Percentiles rank a stretch among this genome's conserved stretches.
phyloP scores from a whole-genome alignment of 495 filamentous ascomycete genomes.

The Jackrogersella minutella region DNA sequence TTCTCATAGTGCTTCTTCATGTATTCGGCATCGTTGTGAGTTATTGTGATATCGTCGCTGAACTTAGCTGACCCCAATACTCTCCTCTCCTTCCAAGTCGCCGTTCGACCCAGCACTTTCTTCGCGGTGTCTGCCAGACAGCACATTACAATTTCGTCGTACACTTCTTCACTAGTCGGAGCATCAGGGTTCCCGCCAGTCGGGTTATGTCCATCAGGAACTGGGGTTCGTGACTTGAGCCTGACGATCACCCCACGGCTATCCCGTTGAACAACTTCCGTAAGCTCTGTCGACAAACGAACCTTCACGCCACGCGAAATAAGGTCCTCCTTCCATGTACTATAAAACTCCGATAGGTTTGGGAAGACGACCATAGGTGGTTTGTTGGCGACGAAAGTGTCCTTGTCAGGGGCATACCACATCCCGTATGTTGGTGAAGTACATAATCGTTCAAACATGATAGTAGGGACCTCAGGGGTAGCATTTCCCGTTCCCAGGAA shows the following conservation, averaged over 20 bases:
- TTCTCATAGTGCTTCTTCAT: conserved; percentile 81
- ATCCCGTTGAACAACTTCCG: conserved; percentile 62
- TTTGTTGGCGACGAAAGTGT: conserved; percentile 69
- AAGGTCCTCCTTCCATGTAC: conserved; percentile 70
- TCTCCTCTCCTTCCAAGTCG: conserved; percentile 69
- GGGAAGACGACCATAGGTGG: conserved; percentile 87
- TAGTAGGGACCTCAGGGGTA: conserved; percentile 76
- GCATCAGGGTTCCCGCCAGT: conserved; percentile 49
- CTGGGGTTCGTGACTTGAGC: conserved; percentile 38
- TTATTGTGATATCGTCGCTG: conserved; percentile 85
- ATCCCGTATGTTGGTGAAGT: conserved; percentile 76
- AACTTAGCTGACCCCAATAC: conserved; percentile 80
- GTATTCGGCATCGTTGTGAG: conserved; percentile 78
- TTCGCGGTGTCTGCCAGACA: conserved; percentile 79
- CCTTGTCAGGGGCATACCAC: conserved; percentile 73
- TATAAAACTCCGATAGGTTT: conserved; percentile 75
- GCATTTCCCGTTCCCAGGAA: conserved; percentile 84
- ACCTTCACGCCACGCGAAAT: conserved; percentile 68
- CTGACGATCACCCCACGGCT: conserved; percentile 65
- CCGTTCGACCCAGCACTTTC: conserved; percentile 67
- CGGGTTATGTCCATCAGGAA: conserved; percentile 47
- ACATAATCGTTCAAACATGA: conserved; percentile 78
- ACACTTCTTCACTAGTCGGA: conserved; percentile 53
- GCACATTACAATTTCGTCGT: conserved; percentile 78
- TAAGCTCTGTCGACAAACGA: conserved; percentile 69